Conservation (phyloP, 202 grass and related monocot genomes). For the Setaria italica region DNA sequence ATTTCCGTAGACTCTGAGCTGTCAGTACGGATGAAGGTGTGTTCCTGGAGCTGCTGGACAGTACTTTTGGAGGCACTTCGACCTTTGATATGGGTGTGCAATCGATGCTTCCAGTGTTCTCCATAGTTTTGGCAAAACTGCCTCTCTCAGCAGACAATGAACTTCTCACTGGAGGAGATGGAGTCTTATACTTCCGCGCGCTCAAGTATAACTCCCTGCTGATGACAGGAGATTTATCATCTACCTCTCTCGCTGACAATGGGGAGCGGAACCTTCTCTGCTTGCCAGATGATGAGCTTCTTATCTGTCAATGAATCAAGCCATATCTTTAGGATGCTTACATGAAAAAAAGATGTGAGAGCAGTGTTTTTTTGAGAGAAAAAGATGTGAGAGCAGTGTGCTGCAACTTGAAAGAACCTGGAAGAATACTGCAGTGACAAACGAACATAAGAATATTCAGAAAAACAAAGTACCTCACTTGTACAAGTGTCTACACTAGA, state of each 20-base stretch:
- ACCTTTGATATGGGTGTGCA: conserved; percentile 49
- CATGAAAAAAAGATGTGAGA: not conserved
- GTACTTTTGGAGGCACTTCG: conserved; percentile 48
- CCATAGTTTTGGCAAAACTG: conserved; percentile 37
- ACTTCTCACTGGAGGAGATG: conserved; percentile 59
- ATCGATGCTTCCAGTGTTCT: conserved; percentile 50
- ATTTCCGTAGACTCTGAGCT: conserved; percentile 60
- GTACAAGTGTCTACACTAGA: conserved; percentile 43
- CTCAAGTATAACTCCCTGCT: conserved; percentile 50
- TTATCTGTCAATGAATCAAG: conserved; percentile 44
- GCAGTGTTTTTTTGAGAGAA: no score
- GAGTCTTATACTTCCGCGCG: conserved; percentile 57
- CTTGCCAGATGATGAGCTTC: conserved; percentile 72
- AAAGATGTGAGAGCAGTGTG: not conserved
- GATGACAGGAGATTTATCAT: conserved; percentile 59
- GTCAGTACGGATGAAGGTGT: conserved; percentile 47
- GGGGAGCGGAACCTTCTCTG: conserved; percentile 68
- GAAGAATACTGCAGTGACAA: not conserved
- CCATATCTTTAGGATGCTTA: conserved; percentile 15
- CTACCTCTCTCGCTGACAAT: conserved; percentile 53
- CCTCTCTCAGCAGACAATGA: conserved; percentile 66
- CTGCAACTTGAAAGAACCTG: not conserved
- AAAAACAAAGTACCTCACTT: conserved; percentile 57
- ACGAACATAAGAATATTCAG: not conserved
- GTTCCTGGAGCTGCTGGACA: conserved; percentile 26